Evolutionary conservation across 164 flowering plant genomes (phyloP).

Genomic region (Macadamia integrifolia): DNA sequence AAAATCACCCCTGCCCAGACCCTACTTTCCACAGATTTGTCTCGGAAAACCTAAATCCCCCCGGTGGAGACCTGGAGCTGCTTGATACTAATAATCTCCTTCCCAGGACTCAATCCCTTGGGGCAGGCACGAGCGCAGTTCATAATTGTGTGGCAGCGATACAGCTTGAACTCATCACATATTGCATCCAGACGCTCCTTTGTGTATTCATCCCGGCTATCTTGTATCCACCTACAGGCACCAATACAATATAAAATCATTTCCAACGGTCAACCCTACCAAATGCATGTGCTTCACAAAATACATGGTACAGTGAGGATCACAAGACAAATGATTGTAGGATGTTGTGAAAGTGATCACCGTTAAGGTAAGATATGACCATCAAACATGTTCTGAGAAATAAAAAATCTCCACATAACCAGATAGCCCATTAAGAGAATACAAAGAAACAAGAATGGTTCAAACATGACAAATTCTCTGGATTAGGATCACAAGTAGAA

Average conservation of each 20-base stretch:
- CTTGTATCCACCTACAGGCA: constrained; percentile 81
- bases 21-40: constrained; percentile 8
- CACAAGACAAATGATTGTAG: no score
- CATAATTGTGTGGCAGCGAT: constrained; percentile 93
- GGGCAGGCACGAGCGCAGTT: constrained; percentile 98
- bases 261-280: neutral
- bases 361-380: no score
- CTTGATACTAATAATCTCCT: constrained; percentile 76
- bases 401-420: no score
- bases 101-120: constrained; percentile 96
- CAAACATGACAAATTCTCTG: no score
- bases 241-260: constrained; percentile 5
- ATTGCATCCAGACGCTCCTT: constrained; percentile 62
- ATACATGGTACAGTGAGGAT: no score
- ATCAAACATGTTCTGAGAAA: no score
- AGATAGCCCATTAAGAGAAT: no score
- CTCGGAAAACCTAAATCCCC: constrained; percentile 1
- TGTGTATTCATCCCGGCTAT: constrained; percentile 94
- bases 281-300: no score
- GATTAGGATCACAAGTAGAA: no score
- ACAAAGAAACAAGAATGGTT: no score
- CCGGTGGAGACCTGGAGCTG: constrained; percentile 39
- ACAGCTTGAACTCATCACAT: constrained; percentile 87
- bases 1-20: constrained; percentile 10
- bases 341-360: no score